Evolutionary conservation across 225 moss, liverwort and hornwort genomes (phyloP), one percentile per base, ranked within the genome.

Genomic region (Bryoerythrophyllum caledonicum): DNA sequence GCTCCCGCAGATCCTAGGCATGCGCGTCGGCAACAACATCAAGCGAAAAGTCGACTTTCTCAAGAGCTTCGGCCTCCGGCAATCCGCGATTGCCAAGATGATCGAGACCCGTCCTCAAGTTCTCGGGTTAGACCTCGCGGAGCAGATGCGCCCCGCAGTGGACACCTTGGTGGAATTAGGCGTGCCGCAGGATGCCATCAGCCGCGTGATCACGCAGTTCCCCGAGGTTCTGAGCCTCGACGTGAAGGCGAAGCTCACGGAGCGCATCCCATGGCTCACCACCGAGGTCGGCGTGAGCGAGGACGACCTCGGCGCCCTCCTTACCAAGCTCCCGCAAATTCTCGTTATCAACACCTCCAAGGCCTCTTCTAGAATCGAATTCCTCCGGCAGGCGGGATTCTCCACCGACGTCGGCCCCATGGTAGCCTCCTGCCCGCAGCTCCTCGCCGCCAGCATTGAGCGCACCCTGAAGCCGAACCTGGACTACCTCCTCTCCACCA

Each of bases 1-100:
- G 72, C 41, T 78, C 40, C 81, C 85, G 17, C 62, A 85, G 55
- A 82, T 85, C 51, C 26, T 82, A 17, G 85, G 85, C 28, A 79
- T 85, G 85, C 81, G 79, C 13, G 81, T 85, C 4, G 82, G 79
- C 4, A 85, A 85, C 72, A 85, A 85, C 26, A 66, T 85, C 2
- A 85, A 85, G 72, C 57, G 80, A 23, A 94, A 94, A 70, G 83
- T 88, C 25, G 91, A 94, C 66, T 94, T 86, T 60, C 76, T 94
- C 24, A 73, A 78, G 0, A 68, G 81, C 60, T 81, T 91, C 60
- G 91, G 90, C 8, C 80, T 94, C 24, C 77, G 88, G 11, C 90
- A 79, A 58, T 81, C 81, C 37, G 86, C 77, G 10, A 68, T 94
- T 64, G 80, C 91, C 1, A 88, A 85, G 58, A 84, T 94, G 46